Percentiles rank a stretch among this genome's conserved stretches.
These are phyloP conservation scores for Arbutus unedo DNA, from an alignment of 148 eudicot species.

Conservation along the genomic window DNA sequence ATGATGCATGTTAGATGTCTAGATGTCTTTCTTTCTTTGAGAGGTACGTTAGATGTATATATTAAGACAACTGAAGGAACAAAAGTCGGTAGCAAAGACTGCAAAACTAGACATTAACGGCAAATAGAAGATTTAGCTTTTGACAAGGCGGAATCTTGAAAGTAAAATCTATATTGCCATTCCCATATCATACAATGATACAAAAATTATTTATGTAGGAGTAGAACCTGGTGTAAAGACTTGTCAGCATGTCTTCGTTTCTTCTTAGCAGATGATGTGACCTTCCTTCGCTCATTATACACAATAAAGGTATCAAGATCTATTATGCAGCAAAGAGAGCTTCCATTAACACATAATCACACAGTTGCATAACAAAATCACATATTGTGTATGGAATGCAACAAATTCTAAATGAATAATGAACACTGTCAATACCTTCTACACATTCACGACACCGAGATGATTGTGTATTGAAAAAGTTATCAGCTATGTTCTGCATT, in stretches of 20 bases:
- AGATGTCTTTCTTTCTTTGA: no score
- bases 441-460: constrained; percentile 59
- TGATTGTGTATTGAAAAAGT: constrained; percentile 53
- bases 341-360: constrained; percentile 9
- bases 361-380: neutral
- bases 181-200: neutral
- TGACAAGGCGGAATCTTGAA: constrained; percentile 8
- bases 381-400: neutral
- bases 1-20: neutral
- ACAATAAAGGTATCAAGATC: constrained; percentile 84
- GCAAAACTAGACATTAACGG: neutral
- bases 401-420: constrained; percentile 6
- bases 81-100: constrained; percentile 17
- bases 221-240: constrained; percentile 76
- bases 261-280: constrained; percentile 97
- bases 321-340: constrained; percentile 17
- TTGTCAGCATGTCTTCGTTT: constrained; percentile 61
- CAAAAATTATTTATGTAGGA: neutral
- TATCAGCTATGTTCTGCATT: constrained; percentile 97
- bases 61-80: neutral
- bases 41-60: neutral
- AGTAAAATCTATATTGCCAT: neutral
- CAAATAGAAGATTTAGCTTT: neutral
- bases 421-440: constrained; percentile 47
- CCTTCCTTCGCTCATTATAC: constrained; percentile 85